These are phyloP conservation scores for Petrea volubilis DNA, from an alignment of 257 asterid species.

Conservation along the genomic window DNA sequence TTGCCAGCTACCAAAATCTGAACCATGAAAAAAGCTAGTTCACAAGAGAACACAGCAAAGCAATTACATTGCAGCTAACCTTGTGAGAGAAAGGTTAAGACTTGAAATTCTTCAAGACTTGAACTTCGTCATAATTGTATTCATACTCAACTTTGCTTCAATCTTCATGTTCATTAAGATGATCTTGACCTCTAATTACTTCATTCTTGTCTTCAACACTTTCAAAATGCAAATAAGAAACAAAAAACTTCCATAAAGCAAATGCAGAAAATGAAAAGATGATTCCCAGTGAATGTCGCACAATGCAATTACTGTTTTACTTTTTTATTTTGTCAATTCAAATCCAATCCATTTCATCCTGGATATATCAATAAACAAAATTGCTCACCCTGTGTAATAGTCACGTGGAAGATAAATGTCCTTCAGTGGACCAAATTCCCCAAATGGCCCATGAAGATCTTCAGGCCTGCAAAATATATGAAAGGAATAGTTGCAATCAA, in stretches of 20 bases:
- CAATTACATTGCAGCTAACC: constrained; percentile 46
- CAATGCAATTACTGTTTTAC: neutral
- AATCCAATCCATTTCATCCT: neutral
- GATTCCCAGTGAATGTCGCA: neutral
- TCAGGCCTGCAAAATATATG: constrained; percentile 45
- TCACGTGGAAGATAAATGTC: constrained; percentile 66
- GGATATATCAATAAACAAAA: neutral
- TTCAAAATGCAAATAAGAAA: constrained; percentile 35
- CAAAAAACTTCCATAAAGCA: constrained; percentile 33
- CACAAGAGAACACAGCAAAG: constrained; percentile 23
- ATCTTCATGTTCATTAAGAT: constrained; percentile 60
- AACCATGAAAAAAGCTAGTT: neutral
- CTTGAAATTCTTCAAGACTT: constrained; percentile 49
- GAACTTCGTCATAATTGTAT: constrained; percentile 41
- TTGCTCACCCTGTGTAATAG: constrained; percentile 59
- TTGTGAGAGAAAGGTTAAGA: constrained; percentile 43
- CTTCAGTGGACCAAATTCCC: constrained; percentile 71
- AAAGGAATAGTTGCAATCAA: no score
- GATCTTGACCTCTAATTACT: constrained; percentile 62
- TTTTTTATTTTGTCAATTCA: neutral
- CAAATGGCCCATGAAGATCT: constrained; percentile 70
- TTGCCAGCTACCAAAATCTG: neutral
- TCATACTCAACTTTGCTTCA: constrained; percentile 55
- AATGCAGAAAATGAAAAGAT: constrained; percentile 2
- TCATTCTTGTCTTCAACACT: constrained; percentile 65